Conservation (phyloP, 2,329 filamentous ascomycete species). For the Plectosphaerella cucumerina region DNA sequence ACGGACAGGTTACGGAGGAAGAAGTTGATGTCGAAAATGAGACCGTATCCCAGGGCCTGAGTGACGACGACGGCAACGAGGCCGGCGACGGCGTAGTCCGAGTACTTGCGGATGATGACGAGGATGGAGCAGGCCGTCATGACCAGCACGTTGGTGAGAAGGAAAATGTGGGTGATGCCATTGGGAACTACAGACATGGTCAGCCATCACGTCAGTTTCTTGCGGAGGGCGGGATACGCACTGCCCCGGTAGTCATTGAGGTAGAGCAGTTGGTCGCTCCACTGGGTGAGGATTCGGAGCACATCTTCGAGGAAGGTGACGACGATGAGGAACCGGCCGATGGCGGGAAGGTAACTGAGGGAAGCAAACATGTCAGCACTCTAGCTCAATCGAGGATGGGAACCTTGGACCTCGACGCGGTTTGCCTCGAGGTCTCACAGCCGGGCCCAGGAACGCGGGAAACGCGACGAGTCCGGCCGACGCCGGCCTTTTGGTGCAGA, state of each 20-base stretch:
- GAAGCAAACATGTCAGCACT: conserved; percentile 17
- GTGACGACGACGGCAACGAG: conserved; percentile 88
- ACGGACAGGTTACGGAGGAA: conserved; percentile 98
- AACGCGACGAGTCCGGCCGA: not conserved
- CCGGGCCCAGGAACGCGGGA: not conserved
- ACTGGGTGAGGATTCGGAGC: conserved; percentile 94
- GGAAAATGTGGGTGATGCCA: conserved; percentile 88
- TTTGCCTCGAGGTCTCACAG: not conserved
- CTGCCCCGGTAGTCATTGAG: conserved; percentile 89
- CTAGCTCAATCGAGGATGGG: not conserved
- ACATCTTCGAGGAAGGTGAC: conserved; percentile 98
- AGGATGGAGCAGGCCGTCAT: conserved; percentile 80
- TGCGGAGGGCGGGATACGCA: conserved; percentile 46
- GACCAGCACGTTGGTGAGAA: conserved; percentile 82
- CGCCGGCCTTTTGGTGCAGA: conserved; percentile 1
- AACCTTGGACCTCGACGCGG: not conserved
- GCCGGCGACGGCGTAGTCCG: conserved; percentile 86
- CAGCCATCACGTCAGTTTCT: not conserved
- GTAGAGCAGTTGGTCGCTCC: conserved; percentile 90
- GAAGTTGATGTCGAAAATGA: conserved; percentile 99
- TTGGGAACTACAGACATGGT: conserved; percentile 61
- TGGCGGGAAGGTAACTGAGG: conserved; percentile 80
- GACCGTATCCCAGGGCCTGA: conserved; percentile 91
- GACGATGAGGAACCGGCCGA: conserved; percentile 95
- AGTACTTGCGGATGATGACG: conserved; percentile 89